Evolutionary conservation across 1,139 yeast species (phyloP), one percentile per base, ranked within the genome.

Genomic region (Diutina mesorugosa): DNA sequence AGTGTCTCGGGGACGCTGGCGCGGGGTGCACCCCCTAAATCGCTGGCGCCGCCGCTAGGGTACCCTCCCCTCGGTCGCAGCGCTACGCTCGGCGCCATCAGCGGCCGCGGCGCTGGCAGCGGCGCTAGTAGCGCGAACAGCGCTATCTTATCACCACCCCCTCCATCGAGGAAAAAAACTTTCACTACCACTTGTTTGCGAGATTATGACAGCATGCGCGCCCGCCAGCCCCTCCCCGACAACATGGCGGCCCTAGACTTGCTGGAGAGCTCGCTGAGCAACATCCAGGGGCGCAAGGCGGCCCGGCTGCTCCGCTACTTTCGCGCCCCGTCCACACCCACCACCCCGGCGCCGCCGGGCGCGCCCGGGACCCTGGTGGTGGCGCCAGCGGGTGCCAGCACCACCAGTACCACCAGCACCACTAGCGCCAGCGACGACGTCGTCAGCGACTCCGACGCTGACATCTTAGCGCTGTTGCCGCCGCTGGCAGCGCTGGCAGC

Each of bases 241-340:
- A 47, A 30, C 30, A 47, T 47, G 51, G 51, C 51, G 38, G 30
- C 38, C n/a, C 21, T 47, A 47, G 51, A 47, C 21, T 21, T 47
- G 14, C 30, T 30, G 14, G 51, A 47, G n/a, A 30, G 35, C 35
- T 10, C 51, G 35, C 14, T 12, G 29, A 12, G 18, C 38, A 47
- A 47, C 38, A n/a, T 47, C 18, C 51, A 47, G 21, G 75, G 76
- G 7, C 70, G 84, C 57, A 79, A 79, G 64, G 83, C 83, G 4
- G 79, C 83, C 32, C 69, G 75, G 55, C 76, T 81, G n/a, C 65
- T 79, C 47, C 67, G 81, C 28, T 66, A 79, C 26, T 79, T 79
- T 62, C 65, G 72, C 45, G 72, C 71, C 16, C 57, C 55, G 32
- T 57, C n/a, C 16, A 28, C 53, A 14, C 35, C 46, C 6, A 50